Percentiles rank a stretch among this genome's conserved stretches.
These are phyloP conservation scores for Spencermartinsiella europaea DNA, from an alignment of 805 yeast genomes.

Conservation along the genomic window DNA sequence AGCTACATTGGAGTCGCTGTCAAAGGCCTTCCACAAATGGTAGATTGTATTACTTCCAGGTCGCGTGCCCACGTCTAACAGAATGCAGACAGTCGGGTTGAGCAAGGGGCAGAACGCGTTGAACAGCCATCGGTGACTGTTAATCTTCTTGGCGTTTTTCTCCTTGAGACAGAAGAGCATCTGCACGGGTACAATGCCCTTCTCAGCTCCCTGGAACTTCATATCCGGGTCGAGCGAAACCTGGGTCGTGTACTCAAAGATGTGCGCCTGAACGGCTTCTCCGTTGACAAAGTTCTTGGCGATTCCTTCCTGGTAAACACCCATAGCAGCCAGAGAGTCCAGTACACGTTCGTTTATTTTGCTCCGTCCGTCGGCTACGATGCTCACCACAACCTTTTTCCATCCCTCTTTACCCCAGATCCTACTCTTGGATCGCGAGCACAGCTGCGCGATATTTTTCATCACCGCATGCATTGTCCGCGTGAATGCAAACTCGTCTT, in stretches of 20 bases:
- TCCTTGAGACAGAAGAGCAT: constrained; percentile 89
- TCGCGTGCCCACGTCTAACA: constrained; percentile 95
- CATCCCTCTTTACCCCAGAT: constrained; percentile 97
- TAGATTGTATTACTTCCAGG: constrained; percentile 87
- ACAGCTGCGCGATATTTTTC: constrained; percentile 83
- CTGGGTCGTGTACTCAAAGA: constrained; percentile 95
- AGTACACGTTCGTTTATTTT: constrained; percentile 80
- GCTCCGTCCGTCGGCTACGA: constrained; percentile 91
- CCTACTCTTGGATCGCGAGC: constrained; percentile 72
- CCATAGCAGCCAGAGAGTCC: constrained; percentile 88
- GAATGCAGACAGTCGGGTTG: constrained; percentile 83
- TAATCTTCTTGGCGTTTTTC: constrained; percentile 85
- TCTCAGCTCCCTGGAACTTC: constrained; percentile 85
- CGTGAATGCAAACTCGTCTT: constrained; percentile 82
- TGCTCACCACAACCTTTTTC: constrained; percentile 91
- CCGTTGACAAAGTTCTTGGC: constrained; percentile 93
- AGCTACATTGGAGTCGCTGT: constrained; percentile 91
- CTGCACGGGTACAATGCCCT: constrained; percentile 92
- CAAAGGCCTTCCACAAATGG: constrained; percentile 96
- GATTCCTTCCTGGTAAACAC: constrained; percentile 95
- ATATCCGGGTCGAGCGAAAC: constrained; percentile 84
- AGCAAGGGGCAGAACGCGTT: constrained; percentile 90
- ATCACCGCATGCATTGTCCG: constrained; percentile 93
- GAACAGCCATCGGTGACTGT: constrained; percentile 96
- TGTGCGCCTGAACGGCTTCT: constrained; percentile 85